Evolutionary conservation across 179 eudicot species (phyloP), one percentile per base, ranked within the genome.

Genomic region (Corrigiola litoralis): DNA sequence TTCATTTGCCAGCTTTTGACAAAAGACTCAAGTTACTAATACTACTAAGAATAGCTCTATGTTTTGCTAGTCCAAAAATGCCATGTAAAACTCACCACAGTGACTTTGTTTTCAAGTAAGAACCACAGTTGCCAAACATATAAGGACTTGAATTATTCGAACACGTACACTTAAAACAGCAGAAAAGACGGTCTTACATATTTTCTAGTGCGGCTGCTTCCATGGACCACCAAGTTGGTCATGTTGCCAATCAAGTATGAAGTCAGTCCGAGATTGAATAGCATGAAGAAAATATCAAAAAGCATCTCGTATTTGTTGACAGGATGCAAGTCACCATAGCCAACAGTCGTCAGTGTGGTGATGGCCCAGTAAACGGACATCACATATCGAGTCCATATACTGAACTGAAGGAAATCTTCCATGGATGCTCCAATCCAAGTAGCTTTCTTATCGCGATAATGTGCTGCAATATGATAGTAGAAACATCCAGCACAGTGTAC

Each of bases 181-280:
- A 17, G n/a, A 28, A 25, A 47, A 4, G 24, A 63, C 33, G 72
- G 11, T 57, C 96, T 78, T 71, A 89, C 98, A 71, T 85, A 92
- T 81, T 68, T 74, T 64, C 98, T 80, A 45, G 96, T 92, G 66
- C 83, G 85, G 66, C 90, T 83, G 50, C 87, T 87, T 18, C 90
- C 95, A 71, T 90, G 96, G 33, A 86, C 98, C 33, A 92, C 95
- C 83, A 92, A 87, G 78, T 87, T 90, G 74, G 96, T 92, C 96
- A 92, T 89, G 80, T 90, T 89, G 56, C 96, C 98, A 17, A 90
- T 92, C 71, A 92, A 69, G 65, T 92, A 90, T 0, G 98, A 77
- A 10, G 92, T 87, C 50, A 90, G 67, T 10, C 98, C 98, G 9
- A 92, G 87, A 72, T 92, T 92, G 72, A 92, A 92, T 24, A 92